Evolutionary conservation across 1,139 yeast genomes (phyloP), one percentile per base, ranked within the genome.

Genomic region (Suhomyces atakaporum): DNA sequence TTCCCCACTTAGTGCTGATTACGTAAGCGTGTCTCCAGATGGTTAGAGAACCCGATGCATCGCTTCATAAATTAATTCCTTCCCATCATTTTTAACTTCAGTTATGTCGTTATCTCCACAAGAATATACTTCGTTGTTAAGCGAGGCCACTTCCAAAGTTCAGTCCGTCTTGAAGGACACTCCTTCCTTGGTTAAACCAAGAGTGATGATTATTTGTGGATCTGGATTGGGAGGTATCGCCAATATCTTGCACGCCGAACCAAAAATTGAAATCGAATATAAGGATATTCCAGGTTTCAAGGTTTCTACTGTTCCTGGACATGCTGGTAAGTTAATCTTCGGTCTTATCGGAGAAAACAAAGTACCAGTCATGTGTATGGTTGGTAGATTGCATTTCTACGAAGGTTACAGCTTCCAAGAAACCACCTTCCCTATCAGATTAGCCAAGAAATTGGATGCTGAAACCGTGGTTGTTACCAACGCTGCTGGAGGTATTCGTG

Each of bases 141-240:
- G 43, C 16, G 44, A 46, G 13, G 67, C 67, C 11, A 32, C 53
- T 2, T 29, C 41, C 7, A 47, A 39, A 13, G 48, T 60, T 26
- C 43, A 50, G 22, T 20, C 38, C 18, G 36, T 34, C 12, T 45
- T 57, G 35, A 29, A 27, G 2, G 19, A 39, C 9, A 31, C 43
- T 12, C 62, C 66, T 4, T 45, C 36, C 12, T 46, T 66, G 27
- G 15, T 47, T 25, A 39, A 53, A 19, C 92, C 94, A 1, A 66
- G 79, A 40, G 83, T 79, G 1, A 76, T 90, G 51, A 84, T 92
- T 47, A 84, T 92, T 35, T 90, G 97, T 65, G 97, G 98, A 5
- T 87, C 97, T 3, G 97, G 97, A 0, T 70, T 92, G 11, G 95
- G 96, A 7, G 95, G 95, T 0, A 82, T 92, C 36, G 84, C 92